phyloP scores from a whole-genome alignment of 2,329 filamentous ascomycete genomes.

The Calonectria naviculata region DNA sequence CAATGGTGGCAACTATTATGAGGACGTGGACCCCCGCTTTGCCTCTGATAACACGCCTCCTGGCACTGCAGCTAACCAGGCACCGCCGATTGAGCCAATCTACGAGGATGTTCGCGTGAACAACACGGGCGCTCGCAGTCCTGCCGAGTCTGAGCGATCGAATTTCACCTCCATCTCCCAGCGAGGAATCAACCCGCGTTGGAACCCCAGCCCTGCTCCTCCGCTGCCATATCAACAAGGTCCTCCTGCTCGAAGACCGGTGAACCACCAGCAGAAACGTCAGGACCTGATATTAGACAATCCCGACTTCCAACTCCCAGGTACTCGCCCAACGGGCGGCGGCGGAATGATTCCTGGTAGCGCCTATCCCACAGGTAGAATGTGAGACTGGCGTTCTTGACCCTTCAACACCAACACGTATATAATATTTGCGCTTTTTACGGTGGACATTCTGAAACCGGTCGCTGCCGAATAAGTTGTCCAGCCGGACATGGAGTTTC shows the following conservation, averaged over 20 bases:
- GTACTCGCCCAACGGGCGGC: conserved; percentile 47
- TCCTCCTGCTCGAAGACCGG: conserved; percentile 56
- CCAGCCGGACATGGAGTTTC: conserved; percentile 11
- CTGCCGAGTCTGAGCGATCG: conserved; percentile 81
- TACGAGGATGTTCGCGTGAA: conserved; percentile 72
- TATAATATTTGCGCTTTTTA: not conserved
- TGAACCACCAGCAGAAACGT: conserved; percentile 67
- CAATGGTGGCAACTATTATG: conserved; percentile 74
- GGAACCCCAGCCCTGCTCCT: conserved; percentile 69
- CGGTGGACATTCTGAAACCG: not conserved
- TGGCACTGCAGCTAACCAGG: conserved; percentile 41
- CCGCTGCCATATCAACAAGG: conserved; percentile 55
- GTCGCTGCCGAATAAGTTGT: not conserved
- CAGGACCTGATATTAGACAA: conserved; percentile 84
- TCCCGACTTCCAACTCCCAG: conserved; percentile 84
- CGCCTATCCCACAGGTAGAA: conserved; percentile 58
- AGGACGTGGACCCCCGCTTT: conserved; percentile 93
- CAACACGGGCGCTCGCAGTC: conserved; percentile 70
- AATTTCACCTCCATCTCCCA: conserved; percentile 94
- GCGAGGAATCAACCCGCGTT: conserved; percentile 87
- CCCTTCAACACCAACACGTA: not conserved
- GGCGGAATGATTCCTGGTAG: conserved; percentile 64
- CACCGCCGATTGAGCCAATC: conserved; percentile 51
- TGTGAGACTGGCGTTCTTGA: conserved; percentile 36
- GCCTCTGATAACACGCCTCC: conserved; percentile 56